A percentile compares a stretch with the other conserved stretches of the same genome.
Conservation (phyloP, 2,329 filamentous ascomycete genomes). For the Hirsutella thompsonii region DNA sequence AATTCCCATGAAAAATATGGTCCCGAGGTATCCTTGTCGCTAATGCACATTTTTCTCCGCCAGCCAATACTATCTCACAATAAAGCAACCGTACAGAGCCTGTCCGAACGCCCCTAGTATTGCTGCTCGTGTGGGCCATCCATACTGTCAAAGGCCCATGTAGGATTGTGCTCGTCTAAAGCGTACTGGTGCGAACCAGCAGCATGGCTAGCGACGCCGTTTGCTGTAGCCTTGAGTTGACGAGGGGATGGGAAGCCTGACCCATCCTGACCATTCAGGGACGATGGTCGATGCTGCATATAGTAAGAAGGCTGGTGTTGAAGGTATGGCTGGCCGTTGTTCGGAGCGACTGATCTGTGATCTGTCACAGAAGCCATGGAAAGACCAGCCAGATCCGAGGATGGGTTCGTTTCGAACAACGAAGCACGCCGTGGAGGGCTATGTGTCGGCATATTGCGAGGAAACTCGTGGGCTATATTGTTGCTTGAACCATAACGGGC, state of each 20-base stretch:
- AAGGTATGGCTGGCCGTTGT: slow-evolving; percentile 2
- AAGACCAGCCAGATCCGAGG: slow-evolving; percentile 7
- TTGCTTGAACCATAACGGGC: slow-evolving; percentile 7
- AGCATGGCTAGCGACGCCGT: slow-evolving; percentile 4
- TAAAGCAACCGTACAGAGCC: neutral
- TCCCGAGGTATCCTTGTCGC: too few species aligned
- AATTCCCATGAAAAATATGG: too few species aligned
- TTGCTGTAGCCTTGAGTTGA: slow-evolving; percentile 8
- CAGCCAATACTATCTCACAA: too few species aligned
- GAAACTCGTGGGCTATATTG: slow-evolving; percentile 10
- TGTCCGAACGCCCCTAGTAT: slow-evolving; percentile 6
- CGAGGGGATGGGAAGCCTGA: slow-evolving; percentile 9
- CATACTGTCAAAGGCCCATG: slow-evolving; percentile 8
- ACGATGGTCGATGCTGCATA: slow-evolving; percentile 6
- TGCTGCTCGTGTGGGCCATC: slow-evolving; percentile 7
- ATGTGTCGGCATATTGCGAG: slow-evolving; percentile 12
- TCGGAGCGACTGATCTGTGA: neutral
- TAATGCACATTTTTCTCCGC: too few species aligned
- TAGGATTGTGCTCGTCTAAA: slow-evolving; percentile 6
- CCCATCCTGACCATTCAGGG: slow-evolving; percentile 5
- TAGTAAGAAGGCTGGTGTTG: slow-evolving; percentile 6
- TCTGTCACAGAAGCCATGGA: slow-evolving; percentile 5
- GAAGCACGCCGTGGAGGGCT: slow-evolving; percentile 8
- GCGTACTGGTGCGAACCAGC: slow-evolving; percentile 7
- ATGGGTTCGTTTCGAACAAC: slow-evolving; percentile 7